Conservation (phyloP, 2,329 filamentous ascomycete genomes). For the Didymella sp. region DNA sequence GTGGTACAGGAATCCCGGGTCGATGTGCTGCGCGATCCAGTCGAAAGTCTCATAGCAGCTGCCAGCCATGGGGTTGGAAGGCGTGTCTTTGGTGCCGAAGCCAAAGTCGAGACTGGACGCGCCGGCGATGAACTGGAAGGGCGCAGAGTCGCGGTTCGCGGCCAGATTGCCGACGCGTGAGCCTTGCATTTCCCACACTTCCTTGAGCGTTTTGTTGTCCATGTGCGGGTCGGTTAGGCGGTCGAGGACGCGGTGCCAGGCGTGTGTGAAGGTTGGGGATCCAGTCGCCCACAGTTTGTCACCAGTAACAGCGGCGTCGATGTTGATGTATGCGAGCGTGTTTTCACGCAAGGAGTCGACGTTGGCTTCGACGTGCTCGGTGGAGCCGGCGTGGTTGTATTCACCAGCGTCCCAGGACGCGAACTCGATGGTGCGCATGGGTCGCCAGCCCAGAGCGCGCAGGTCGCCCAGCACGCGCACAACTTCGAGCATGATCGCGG, state of each 20-base stretch:
- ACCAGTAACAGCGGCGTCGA: conserved; percentile 83
- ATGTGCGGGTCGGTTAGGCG: conserved; percentile 74
- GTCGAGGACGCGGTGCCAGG: conserved; percentile 75
- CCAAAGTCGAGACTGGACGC: conserved; percentile 85
- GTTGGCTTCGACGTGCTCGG: conserved; percentile 91
- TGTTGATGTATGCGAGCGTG: conserved; percentile 87
- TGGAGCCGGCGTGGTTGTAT: conserved; percentile 93
- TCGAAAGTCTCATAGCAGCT: conserved; percentile 91
- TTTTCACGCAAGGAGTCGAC: conserved; percentile 74
- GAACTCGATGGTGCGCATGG: conserved; percentile 93
- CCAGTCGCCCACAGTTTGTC: conserved; percentile 76
- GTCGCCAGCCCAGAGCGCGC: conserved; percentile 79
- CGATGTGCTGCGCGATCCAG: conserved; percentile 80
- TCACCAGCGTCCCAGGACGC: conserved; percentile 95
- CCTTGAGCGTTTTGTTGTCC: conserved; percentile 71
- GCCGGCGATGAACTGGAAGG: conserved; percentile 91
- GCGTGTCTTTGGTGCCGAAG: conserved; percentile 59
- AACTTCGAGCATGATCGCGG: conserved; percentile 89
- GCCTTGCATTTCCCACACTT: conserved; percentile 74
- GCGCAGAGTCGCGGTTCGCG: conserved; percentile 80
- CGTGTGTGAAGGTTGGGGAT: conserved; percentile 78
- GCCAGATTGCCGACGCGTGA: conserved; percentile 71
- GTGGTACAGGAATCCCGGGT: conserved; percentile 85
- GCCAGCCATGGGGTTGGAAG: conserved; percentile 70
- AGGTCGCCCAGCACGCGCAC: conserved; percentile 84